Base-by-base conservation (phyloP, 768 basidiomycete species). In the Russula emetica region DNA sequence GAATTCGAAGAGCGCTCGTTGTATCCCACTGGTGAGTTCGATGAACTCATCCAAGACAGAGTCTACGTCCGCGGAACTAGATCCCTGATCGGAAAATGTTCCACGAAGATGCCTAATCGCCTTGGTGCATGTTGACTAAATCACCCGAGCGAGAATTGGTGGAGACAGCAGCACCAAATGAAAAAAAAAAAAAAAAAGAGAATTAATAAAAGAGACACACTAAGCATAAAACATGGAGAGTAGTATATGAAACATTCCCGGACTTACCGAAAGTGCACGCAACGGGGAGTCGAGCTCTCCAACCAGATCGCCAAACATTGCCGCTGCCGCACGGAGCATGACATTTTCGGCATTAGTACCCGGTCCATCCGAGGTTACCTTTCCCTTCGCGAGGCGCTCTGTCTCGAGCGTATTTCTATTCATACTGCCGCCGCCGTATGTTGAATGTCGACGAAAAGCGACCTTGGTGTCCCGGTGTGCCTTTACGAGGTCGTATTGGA, bases 401-500 rank as follows among this genome's bases (percentile, higher is more conserved):
- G 58, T 49, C 53, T 64, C 54, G 22, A 52, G 55, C 7, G 26
- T 28, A 32, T 55, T 50, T 22, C 22, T 8, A 22, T 42, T 50
- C 4, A n/a, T 10, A 20, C 3, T 49, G 22, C 52, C 38, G n/a
- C n/a, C n/a, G 28, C 45, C 36, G 14, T 30, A 32, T 52, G 59
- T 6, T 47, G 51, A 16, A 0, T 52, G 63, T 16, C 70, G 72
- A 58, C 67, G 70, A 32, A 81, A 60, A 14, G 75, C 68, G n/a
- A 81, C 55, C 60, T 76, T 82, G n/a, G 78, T 80, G 3, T 79
- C 77, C 6, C 76, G 66, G 50, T 79, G 74, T 1, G 89, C 88
- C 68, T 82, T 82, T 16, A 88, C 83, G 32, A 98, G 74, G 55
- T 95, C 91, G 65, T 88, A 85, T 71, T 98, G 94, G 40, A 98